Evolutionary conservation across 2,329 filamentous ascomycete species (phyloP).

Genomic region (Penicillium sp.): DNA sequence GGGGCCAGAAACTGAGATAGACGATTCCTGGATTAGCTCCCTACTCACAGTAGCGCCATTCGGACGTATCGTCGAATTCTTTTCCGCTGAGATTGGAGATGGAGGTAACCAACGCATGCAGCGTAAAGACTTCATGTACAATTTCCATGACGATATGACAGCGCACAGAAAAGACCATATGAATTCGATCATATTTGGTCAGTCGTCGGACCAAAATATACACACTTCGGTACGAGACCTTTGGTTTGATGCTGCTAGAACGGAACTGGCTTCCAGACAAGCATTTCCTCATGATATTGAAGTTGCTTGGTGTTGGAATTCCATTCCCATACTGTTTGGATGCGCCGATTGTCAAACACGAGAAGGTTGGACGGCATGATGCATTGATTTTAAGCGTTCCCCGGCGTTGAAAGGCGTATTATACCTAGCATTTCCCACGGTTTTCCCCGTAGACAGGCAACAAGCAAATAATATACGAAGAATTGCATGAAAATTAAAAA

Average conservation of each 20-base stretch:
- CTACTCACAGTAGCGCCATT: constrained; percentile 46
- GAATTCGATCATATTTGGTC: constrained; percentile 42
- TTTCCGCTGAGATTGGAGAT: constrained; percentile 49
- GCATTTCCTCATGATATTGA: constrained; percentile 40
- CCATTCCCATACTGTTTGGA: constrained; percentile 40
- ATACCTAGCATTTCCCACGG: constrained; percentile 3
- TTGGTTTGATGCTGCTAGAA: constrained; percentile 44
- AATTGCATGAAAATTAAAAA: background rate
- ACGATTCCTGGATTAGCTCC: constrained; percentile 47
- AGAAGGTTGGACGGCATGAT: constrained; percentile 39
- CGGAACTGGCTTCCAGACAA: constrained; percentile 34
- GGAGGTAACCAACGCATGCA: constrained; percentile 45
- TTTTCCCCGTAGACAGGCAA: background rate
- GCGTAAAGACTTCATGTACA: constrained; percentile 49
- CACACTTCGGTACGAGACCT: constrained; percentile 42
- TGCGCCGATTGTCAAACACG: constrained; percentile 38
- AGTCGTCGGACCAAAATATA: constrained; percentile 31
- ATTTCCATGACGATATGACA: constrained; percentile 46
- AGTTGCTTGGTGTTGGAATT: constrained; percentile 37
- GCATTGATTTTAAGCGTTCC: constrained; percentile 17
- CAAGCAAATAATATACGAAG: background rate
- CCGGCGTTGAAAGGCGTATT: constrained; percentile 14
- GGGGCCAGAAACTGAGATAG: constrained; percentile 35
- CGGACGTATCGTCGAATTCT: constrained; percentile 45
- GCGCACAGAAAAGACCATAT: constrained; percentile 43